Conservation (phyloP, 768 basidiomycete species). For the Multifurca ochricompacta region DNA sequence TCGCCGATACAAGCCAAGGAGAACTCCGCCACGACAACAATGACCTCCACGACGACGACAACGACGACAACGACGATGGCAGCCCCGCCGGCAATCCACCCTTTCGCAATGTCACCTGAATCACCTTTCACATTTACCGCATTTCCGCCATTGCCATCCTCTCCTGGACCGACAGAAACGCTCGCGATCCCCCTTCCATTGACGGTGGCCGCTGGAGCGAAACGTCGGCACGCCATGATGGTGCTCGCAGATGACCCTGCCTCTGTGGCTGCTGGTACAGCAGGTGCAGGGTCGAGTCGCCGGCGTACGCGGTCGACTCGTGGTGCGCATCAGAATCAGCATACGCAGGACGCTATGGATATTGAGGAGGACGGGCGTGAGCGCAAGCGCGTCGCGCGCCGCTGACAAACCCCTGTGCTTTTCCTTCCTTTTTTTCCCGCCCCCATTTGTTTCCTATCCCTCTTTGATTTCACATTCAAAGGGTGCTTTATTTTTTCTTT, state of each 20-base stretch:
- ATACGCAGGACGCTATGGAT: slow-evolving; percentile 48
- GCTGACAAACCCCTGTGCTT: slow-evolving; percentile 32
- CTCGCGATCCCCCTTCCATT: slow-evolving; percentile 18
- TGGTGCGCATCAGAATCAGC: slow-evolving; percentile 34
- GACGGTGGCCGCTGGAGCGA: slow-evolving; percentile 46
- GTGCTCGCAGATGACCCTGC: slow-evolving; percentile 56
- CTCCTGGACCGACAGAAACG: slow-evolving; percentile 24
- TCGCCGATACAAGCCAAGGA: slow-evolving; percentile 8
- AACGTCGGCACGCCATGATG: slow-evolving; percentile 74
- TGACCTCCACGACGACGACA: too few species aligned
- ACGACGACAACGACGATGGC: too few species aligned
- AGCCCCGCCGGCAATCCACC: not conserved
- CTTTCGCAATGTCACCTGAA: slow-evolving; percentile 17
- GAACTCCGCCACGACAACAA: slow-evolving; percentile 3
- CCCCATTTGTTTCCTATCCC: too few species aligned
- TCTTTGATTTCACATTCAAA: not conserved
- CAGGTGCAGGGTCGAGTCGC: slow-evolving; percentile 34
- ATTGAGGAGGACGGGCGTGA: slow-evolving; percentile 72
- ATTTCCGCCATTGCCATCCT: slow-evolving; percentile 7
- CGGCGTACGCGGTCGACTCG: slow-evolving; percentile 52
- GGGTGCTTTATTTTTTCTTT: slow-evolving; percentile 6
- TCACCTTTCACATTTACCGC: slow-evolving; percentile 27
- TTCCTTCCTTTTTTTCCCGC: not conserved
- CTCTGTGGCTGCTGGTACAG: slow-evolving; percentile 29
- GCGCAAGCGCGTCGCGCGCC: slow-evolving; percentile 62